Evolutionary conservation across 2,329 filamentous ascomycete species (phyloP), one percentile per base, ranked within the genome.

Genomic region (Neonectria magnoliae): DNA sequence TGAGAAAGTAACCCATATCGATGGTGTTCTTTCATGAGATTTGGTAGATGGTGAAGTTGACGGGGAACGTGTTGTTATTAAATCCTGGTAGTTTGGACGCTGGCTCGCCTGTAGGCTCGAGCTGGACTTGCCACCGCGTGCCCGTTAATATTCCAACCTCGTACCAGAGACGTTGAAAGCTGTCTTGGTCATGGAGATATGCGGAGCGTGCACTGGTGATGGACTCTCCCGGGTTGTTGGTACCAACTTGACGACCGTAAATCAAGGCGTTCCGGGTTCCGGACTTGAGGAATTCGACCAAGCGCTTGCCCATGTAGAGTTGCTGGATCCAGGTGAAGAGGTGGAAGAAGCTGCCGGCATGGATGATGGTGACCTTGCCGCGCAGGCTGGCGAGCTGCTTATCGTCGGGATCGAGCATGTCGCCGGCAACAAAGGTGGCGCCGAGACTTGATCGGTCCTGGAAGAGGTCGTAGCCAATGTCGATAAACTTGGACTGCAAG

Each of bases 381-480:
- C 78, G 71, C 2, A 85, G 70, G 2, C 62, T 62, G 3, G 75
- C 68, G 5, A 83, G 73, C 3, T 74, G 73, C 16, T 66, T 68
- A 58, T 83, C 80, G 13, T 77, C 75, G 7, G 78, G 79, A 57
- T 81, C 78, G 10, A 87, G 74, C 64, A 88, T 76, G 64, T 88
- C 83, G 20, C 84, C 86, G 3, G 80, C 71, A 31, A 89, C 76
- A 66, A 89, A 87, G 2, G 78, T 79, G 2, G 81, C 80, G 20
- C 78, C 78, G 5, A 88, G 76, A 36, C 60, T 79, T n/a, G 78
- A 72, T 27, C 82, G 81, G 65, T 91, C 90, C 50, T 83, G 81
- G 77, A 91, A 92, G 20, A 92, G 80, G 58, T 90, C 87, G 74
- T 90, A 88, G 29, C 87, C 87, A n/a, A 87, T 75, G 11, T 87